These are phyloP conservation scores for Oldenlandia corymbosa DNA, from an alignment of 257 asterid species.

Conservation along the genomic window DNA sequence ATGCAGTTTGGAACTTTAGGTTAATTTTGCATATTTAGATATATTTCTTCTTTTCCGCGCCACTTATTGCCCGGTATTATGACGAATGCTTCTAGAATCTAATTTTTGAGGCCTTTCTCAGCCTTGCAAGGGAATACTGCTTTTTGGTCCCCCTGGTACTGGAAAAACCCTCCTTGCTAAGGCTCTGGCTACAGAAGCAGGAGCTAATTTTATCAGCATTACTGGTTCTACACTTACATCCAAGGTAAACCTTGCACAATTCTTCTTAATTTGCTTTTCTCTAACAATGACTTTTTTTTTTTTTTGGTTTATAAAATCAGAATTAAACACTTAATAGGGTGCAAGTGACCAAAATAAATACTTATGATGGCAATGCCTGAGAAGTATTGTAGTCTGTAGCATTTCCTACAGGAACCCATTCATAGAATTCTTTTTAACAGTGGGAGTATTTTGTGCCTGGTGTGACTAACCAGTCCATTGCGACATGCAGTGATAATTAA, in stretches of 20 bases:
- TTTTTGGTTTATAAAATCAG: too few species aligned
- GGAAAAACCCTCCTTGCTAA: conserved; percentile 98
- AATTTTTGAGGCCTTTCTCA: conserved; percentile 23
- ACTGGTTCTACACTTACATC: conserved; percentile 98
- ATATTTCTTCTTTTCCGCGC: too few species aligned
- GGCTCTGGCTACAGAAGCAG: conserved; percentile 99
- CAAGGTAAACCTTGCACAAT: conserved; percentile 45
- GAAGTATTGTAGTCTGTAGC: neutral
- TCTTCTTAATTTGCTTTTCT: neutral
- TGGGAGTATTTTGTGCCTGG: neutral
- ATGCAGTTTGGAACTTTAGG: neutral
- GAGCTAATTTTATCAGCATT: conserved; percentile 92
- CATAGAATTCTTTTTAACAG: neutral
- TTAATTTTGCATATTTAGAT: neutral
- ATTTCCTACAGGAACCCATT: neutral
- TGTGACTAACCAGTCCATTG: too few species aligned
- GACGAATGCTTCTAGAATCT: conserved; percentile 2
- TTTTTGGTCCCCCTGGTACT: conserved; percentile 99
- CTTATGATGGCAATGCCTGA: neutral
- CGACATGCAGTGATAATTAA: too few species aligned
- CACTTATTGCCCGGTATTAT: neutral
- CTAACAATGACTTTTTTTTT: neutral
- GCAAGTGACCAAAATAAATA: neutral
- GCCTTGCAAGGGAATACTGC: conserved; percentile 99
- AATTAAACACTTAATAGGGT: neutral